Conservation (phyloP, 768 basidiomycete genomes). For the Leccinum ochraceum region DNA sequence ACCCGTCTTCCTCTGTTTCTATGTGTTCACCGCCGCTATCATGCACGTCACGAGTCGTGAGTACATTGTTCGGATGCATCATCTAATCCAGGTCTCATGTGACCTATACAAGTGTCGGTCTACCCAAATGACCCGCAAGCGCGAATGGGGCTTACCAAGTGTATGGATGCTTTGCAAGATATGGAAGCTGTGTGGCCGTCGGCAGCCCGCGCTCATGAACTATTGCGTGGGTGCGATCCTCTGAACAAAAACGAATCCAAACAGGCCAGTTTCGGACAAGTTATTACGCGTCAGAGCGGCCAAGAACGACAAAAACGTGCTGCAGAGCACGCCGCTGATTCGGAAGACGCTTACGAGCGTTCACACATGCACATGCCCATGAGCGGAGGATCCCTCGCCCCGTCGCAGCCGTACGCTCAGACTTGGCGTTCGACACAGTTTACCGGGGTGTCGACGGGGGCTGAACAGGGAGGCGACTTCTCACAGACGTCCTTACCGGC, state of each 20-base stretch:
- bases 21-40: conserved; percentile 76
- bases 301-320: conserved; percentile 57
- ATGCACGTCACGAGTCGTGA: conserved; percentile 76
- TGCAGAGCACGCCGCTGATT: conserved; percentile 52
- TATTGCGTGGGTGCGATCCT: conserved; percentile 63
- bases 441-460: neutral
- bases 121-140: conserved; percentile 73
- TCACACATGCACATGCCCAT: conserved; percentile 19
- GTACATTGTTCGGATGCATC: conserved; percentile 29
- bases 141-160: conserved; percentile 58
- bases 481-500: conserved; percentile 10
- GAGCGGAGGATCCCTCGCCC: conserved; percentile 1
- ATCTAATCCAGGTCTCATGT: conserved; percentile 3
- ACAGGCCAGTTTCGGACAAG: conserved; percentile 6
- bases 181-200: conserved; percentile 78
- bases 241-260: conserved; percentile 13
- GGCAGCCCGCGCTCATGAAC: conserved; percentile 71
- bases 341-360: conserved; percentile 32
- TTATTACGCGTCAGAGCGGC: conserved; percentile 12
- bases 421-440: conserved; percentile 34
- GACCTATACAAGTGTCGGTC: conserved; percentile 49
- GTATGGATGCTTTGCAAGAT: conserved; percentile 62
- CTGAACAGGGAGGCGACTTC: conserved; percentile 15
- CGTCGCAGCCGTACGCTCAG: conserved; percentile 27
- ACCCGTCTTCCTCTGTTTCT: conserved; percentile 74